Evolutionary conservation across 305 asterid species (phyloP), one percentile per base, ranked within the genome.

Genomic region (Solanum hybrid): DNA sequence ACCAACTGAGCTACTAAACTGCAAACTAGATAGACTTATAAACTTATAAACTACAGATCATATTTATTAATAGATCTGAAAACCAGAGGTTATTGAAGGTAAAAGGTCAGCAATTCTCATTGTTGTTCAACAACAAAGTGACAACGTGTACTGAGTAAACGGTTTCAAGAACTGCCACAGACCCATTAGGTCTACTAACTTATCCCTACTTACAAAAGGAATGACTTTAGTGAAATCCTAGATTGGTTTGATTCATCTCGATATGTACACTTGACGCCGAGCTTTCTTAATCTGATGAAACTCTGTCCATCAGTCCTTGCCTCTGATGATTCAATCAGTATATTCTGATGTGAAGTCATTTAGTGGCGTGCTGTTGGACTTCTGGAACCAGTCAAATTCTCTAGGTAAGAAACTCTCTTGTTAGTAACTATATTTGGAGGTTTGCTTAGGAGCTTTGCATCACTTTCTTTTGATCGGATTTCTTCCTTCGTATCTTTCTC

Each of bases 311-410:
- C 93, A 31, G 85, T 90, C 91, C 77, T 83, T 79, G 92, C 87
- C 90, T 89, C 89, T 83, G 90, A 79, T 11, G 78, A 51, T 38
- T 84, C 76, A 31, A 84, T 84, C 76, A 51, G 75, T 17, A 83
- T 83, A 84, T 31, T 51, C 76, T 80, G 91, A 32, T 10, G 76
- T 82, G 41, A 68, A 78, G 37, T 65, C 32, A 9, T 41, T 83
- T 90, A 95, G 90, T 95, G 96, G 79, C 97, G 97, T 20, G 95
- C 94, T 27, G 94, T 95, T 41, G 97, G 97, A 92, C 97, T 95
- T 92, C 94, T 94, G 20, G 90, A n/a, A 85, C 94, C 93, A 14
- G 95, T 95, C 87, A 95, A 79, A 85, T 85, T 90, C 90, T 95
- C 96, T 91, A 95, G 93, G 92, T 94, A 95, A 73, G 97, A 94